phyloP scores from a whole-genome alignment of 116 monocot genomes.

The Papilionanthe hybrid region DNA sequence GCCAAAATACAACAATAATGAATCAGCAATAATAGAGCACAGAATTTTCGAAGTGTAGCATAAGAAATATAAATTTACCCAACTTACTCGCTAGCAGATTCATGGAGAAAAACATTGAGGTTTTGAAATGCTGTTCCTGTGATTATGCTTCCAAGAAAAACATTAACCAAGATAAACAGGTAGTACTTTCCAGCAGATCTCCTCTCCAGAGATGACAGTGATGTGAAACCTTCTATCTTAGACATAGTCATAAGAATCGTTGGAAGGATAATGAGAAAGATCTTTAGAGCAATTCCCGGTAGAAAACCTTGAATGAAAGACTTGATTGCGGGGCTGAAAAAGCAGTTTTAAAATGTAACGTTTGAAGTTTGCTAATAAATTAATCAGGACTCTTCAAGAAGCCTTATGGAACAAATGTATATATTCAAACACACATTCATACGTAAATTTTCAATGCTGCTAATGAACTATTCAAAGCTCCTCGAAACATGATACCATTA shows the following conservation, averaged over 20 bases:
- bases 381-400: not conserved
- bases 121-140: slow-evolving; percentile 91
- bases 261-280: slow-evolving; percentile 84
- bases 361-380: not conserved
- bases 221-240: slow-evolving; percentile 76
- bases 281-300: slow-evolving; percentile 81
- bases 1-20: not conserved
- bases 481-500: not conserved
- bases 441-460: not conserved
- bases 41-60: not conserved
- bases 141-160: slow-evolving; percentile 88
- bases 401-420: not conserved
- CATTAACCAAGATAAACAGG: slow-evolving; percentile 76
- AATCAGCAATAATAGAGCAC: not conserved
- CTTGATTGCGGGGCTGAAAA: slow-evolving; percentile 57
- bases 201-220: slow-evolving; percentile 72
- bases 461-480: not conserved
- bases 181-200: slow-evolving; percentile 84
- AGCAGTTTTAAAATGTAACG: slow-evolving; percentile 9
- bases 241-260: slow-evolving; percentile 84
- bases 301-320: slow-evolving; percentile 90
- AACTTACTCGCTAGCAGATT: slow-evolving; percentile 74
- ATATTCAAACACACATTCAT: not conserved
- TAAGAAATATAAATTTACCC: not conserved
- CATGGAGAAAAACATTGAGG: slow-evolving; percentile 61